Percentiles rank a stretch among this genome's conserved stretches.
These are phyloP conservation scores for Cyclotella atomus DNA, from an alignment of 108 stramenopile genomes.

Conservation along the genomic window DNA sequence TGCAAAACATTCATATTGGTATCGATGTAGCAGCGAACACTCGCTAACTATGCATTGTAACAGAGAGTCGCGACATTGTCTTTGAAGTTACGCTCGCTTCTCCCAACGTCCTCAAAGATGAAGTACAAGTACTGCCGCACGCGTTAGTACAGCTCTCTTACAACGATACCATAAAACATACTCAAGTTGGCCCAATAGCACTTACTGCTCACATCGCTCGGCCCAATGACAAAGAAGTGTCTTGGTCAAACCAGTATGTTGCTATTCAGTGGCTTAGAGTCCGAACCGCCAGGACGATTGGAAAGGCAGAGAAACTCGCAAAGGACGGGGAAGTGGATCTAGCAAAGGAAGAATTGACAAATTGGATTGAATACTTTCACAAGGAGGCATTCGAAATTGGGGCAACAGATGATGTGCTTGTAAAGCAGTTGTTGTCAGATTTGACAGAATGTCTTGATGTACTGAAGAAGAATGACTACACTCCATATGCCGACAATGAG, in stretches of 20 bases:
- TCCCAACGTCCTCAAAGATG: constrained; percentile 12
- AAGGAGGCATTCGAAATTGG: constrained; percentile 38
- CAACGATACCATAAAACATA: constrained; percentile 35
- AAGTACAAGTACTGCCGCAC: constrained; percentile 12
- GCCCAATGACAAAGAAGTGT: constrained; percentile 24
- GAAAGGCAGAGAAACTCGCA: constrained; percentile 18
- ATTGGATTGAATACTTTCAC: constrained; percentile 37
- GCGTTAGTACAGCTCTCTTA: constrained; percentile 39
- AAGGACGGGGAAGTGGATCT: constrained; percentile 30
- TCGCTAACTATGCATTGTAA: not conserved
- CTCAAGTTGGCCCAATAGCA: constrained; percentile 31
- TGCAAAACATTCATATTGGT: no score
- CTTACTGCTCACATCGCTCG: constrained; percentile 24
- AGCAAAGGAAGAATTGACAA: constrained; percentile 21
- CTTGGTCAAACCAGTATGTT: constrained; percentile 42
- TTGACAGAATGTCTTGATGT: constrained; percentile 31
- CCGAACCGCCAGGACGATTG: constrained; percentile 36
- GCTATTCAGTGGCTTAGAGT: constrained; percentile 49
- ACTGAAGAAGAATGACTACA: constrained; percentile 23
- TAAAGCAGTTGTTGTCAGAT: constrained; percentile 23
- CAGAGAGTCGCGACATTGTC: constrained; percentile 35
- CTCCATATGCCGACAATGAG: constrained; percentile 42
- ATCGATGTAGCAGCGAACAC: no score
- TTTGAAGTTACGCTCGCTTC: constrained; percentile 35
- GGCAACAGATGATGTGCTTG: constrained; percentile 19